A percentile compares a stretch with the other conserved stretches of the same genome.
Evolutionary conservation across 1,284 basidiomycete genomes (phyloP).

Genomic region (Ganoderma boninense): DNA sequence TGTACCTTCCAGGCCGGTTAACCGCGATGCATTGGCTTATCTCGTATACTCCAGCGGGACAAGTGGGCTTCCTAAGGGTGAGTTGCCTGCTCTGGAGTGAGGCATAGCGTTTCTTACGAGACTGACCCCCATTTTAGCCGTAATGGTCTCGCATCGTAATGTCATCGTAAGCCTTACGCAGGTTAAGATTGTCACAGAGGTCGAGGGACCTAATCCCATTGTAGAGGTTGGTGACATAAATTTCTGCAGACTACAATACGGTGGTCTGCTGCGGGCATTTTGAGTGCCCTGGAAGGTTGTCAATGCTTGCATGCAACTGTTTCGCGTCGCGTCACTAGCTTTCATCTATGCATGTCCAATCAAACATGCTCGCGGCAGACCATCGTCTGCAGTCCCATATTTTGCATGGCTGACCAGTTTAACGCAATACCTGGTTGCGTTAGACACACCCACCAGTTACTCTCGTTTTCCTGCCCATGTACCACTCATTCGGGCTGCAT

Average conservation of each 20-base stretch:
- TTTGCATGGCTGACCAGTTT: background rate
- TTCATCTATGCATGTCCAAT: background rate
- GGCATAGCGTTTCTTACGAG: background rate
- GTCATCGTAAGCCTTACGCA: slow-evolving; percentile 60
- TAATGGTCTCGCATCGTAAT: slow-evolving; percentile 82
- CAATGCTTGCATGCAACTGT: background rate
- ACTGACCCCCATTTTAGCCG: slow-evolving; percentile 50
- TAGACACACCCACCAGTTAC: slow-evolving; percentile 44
- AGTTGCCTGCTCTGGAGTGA: slow-evolving; percentile 18
- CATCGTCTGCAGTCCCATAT: background rate
- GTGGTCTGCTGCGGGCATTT: background rate
- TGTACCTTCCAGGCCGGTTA: slow-evolving; percentile 55
- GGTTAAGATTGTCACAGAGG: slow-evolving; percentile 41
- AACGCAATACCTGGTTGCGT: background rate
- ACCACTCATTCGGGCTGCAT: slow-evolving; percentile 74
- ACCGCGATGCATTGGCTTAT: slow-evolving; percentile 70
- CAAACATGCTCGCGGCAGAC: background rate
- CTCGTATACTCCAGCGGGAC: slow-evolving; percentile 82
- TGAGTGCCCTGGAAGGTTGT: background rate
- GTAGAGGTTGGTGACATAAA: slow-evolving; percentile 15
- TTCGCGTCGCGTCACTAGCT: background rate
- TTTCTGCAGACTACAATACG: background rate
- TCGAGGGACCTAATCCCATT: slow-evolving; percentile 19
- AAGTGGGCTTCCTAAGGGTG: slow-evolving; percentile 80
- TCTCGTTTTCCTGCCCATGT: slow-evolving; percentile 71